Conservation (phyloP, 2,329 filamentous ascomycete genomes). For the Tympanopsis confertula region DNA sequence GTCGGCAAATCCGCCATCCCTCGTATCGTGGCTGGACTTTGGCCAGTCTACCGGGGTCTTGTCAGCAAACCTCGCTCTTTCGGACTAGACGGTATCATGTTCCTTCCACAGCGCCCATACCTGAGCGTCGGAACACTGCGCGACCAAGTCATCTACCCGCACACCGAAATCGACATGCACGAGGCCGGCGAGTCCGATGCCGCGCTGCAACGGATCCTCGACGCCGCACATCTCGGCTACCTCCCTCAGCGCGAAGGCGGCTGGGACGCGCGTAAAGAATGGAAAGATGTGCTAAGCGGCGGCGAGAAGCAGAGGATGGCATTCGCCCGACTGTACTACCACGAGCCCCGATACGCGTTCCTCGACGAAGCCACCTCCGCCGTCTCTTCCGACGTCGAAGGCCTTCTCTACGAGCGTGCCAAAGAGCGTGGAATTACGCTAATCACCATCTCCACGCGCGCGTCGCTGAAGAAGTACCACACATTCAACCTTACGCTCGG, state of each 20-base stretch:
- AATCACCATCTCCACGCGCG: constrained; percentile 90
- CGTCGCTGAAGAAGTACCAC: constrained; percentile 90
- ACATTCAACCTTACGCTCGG: constrained; percentile 81
- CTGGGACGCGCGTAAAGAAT: constrained; percentile 93
- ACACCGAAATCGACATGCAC: constrained; percentile 88
- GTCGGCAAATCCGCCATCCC: constrained; percentile 85
- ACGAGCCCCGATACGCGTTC: constrained; percentile 88
- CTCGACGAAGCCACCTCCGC: constrained; percentile 93
- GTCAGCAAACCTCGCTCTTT: constrained; percentile 73
- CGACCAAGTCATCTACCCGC: constrained; percentile 95
- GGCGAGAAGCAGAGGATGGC: constrained; percentile 95
- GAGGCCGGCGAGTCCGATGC: constrained; percentile 60
- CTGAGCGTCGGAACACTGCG: constrained; percentile 83
- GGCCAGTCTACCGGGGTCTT: constrained; percentile 89
- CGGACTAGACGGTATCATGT: constrained; percentile 92
- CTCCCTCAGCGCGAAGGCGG: constrained; percentile 85
- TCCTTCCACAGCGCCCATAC: constrained; percentile 87
- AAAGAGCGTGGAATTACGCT: constrained; percentile 91
- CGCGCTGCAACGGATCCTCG: constrained; percentile 67
- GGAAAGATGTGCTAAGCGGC: constrained; percentile 95
- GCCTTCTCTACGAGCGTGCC: constrained; percentile 79
- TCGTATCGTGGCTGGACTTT: constrained; percentile 79
- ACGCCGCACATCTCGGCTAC: constrained; percentile 78
- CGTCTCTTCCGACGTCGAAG: constrained; percentile 88
- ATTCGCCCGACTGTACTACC: constrained; percentile 81